Conservation (phyloP, 1,284 basidiomycete species). For the Apiotrichum brassicae region DNA sequence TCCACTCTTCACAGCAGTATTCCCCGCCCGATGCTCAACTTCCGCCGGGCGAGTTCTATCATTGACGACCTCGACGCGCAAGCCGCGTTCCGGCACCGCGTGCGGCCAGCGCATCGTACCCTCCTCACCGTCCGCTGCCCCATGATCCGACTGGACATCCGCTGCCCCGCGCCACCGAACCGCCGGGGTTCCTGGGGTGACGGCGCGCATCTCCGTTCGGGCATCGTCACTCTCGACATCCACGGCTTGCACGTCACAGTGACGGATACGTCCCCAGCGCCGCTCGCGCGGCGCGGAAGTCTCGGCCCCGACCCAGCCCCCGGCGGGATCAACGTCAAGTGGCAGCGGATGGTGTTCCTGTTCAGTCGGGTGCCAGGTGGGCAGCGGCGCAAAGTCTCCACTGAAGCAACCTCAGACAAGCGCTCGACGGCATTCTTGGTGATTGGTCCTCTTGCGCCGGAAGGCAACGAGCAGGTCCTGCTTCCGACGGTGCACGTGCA, state of each 20-base stretch:
- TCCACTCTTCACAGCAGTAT: not conserved
- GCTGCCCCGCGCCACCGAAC: constrained; percentile 43
- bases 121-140: constrained; percentile 24
- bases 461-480: constrained; percentile 31
- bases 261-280: constrained; percentile 3
- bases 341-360: constrained; percentile 40
- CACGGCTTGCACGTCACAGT: constrained; percentile 25
- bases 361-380: constrained; percentile 37
- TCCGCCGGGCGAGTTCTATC: constrained; percentile 12
- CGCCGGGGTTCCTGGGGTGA: constrained; percentile 41
- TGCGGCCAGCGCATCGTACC: not conserved
- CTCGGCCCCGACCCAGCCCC: not conserved
- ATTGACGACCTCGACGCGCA: constrained; percentile 16
- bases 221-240: constrained; percentile 44
- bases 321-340: constrained; percentile 23
- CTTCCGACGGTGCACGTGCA: constrained; percentile 48
- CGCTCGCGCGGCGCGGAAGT: not conserved
- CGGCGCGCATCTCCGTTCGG: constrained; percentile 39
- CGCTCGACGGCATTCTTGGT: constrained; percentile 35
- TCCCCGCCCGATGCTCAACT: not conserved
- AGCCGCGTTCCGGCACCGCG: constrained; percentile 3
- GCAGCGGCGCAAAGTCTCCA: constrained; percentile 7
- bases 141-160: constrained; percentile 37
- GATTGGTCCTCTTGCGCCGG: constrained; percentile 36
- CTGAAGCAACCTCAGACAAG: constrained; percentile 18